Evolutionary conservation across 441 rosid species (phyloP).

Genomic region (Isatis lusitanica): DNA sequence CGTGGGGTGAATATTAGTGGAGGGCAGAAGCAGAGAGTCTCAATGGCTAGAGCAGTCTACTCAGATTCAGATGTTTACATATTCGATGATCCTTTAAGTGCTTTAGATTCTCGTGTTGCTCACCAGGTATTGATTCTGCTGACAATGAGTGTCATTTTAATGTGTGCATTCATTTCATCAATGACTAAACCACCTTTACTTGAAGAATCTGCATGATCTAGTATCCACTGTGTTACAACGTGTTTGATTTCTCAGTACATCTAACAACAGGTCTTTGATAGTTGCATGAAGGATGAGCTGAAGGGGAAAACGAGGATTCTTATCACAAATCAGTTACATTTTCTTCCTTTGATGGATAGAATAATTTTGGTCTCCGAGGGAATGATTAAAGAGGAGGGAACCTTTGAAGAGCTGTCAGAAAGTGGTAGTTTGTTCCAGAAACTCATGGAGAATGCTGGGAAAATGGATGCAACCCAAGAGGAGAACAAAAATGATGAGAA

Average conservation of each 20-base stretch:
- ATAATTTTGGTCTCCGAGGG: conserved; percentile 78
- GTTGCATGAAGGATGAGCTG: conserved; percentile 81
- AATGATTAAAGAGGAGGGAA: conserved; percentile 84
- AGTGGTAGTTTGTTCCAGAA: conserved; percentile 71
- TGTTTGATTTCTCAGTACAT: too few species aligned
- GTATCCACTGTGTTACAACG: too few species aligned
- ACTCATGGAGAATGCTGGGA: conserved; percentile 96
- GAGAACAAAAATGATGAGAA: conserved; percentile 27
- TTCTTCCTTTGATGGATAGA: conserved; percentile 91
- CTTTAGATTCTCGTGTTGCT: conserved; percentile 93
- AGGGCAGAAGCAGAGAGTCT: conserved; percentile 97
- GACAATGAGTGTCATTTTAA: too few species aligned
- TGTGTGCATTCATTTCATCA: too few species aligned
- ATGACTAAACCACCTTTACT: too few species aligned
- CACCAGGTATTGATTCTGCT: conserved; percentile 57
- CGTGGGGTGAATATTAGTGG: conserved; percentile 98
- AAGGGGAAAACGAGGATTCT: conserved; percentile 88
- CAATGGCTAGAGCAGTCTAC: conserved; percentile 97
- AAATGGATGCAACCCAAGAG: conserved; percentile 76
- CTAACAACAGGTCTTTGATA: conserved; percentile 66
- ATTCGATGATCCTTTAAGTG: conserved; percentile 98
- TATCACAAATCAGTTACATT: conserved; percentile 95
- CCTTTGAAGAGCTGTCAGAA: conserved; percentile 78
- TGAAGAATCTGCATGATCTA: too few species aligned
- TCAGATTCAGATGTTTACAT: conserved; percentile 87